These are phyloP conservation scores for Pholiota adiposa DNA, from an alignment of 1,284 basidiomycete genomes.

Conservation along the genomic window DNA sequence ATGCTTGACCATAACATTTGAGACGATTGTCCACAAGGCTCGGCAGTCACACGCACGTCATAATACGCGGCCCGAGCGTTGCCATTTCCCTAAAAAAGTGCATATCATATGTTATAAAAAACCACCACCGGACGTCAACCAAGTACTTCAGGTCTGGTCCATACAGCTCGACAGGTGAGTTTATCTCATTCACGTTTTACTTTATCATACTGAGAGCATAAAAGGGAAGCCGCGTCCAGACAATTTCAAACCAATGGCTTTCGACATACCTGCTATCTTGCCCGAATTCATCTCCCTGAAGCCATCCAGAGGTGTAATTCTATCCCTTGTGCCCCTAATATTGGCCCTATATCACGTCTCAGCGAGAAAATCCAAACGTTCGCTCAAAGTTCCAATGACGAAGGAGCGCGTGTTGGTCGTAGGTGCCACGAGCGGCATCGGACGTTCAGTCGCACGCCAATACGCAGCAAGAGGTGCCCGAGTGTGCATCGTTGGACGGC, in stretches of 20 bases:
- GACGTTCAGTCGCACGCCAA: conserved; percentile 69
- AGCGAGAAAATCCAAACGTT: conserved; percentile 23
- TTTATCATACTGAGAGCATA: background rate
- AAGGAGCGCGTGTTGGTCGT: conserved; percentile 79
- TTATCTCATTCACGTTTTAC: background rate
- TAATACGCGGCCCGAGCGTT: background rate
- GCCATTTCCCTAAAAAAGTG: background rate
- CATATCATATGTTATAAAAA: background rate
- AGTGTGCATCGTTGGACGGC: conserved; percentile 79
- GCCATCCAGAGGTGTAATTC: conserved; percentile 6
- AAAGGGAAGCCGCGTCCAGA: background rate
- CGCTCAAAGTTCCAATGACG: conserved; percentile 27
- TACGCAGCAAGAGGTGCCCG: conserved; percentile 79
- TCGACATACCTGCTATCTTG: conserved; percentile 1
- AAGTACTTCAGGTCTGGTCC: background rate
- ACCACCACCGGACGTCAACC: background rate
- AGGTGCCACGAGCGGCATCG: conserved; percentile 87
- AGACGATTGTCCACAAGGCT: too few species aligned
- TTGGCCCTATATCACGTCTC: conserved; percentile 21
- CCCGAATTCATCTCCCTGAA: background rate
- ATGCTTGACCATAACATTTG: too few species aligned
- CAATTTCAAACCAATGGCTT: background rate
- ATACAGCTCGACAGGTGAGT: background rate
- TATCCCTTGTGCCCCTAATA: conserved; percentile 30
- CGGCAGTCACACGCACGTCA: too few species aligned